Conservation (phyloP, 805 yeast species). For the Geotrichum ghanense region DNA sequence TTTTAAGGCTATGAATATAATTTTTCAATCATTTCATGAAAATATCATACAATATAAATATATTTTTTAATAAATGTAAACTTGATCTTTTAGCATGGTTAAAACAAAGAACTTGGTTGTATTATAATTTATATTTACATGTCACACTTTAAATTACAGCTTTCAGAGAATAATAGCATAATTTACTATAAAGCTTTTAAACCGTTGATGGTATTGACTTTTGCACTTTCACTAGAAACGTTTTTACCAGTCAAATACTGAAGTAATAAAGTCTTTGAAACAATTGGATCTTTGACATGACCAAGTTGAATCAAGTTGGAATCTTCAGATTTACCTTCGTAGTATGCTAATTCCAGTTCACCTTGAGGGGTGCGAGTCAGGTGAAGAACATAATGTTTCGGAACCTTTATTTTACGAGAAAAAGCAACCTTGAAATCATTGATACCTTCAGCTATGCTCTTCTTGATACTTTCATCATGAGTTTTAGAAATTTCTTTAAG, state of each 20-base stretch:
- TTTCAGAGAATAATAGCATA: too few species aligned
- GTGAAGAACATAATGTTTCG: conserved; percentile 57
- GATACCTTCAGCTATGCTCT: conserved; percentile 47
- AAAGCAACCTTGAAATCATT: conserved; percentile 55
- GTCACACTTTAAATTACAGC: too few species aligned
- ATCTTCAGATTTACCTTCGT: conserved; percentile 26
- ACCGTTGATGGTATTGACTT: conserved; percentile 32
- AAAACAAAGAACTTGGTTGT: too few species aligned
- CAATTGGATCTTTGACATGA: conserved; percentile 43
- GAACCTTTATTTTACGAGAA: conserved; percentile 56
- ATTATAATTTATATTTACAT: too few species aligned
- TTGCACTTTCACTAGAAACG: conserved; percentile 51
- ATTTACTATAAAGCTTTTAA: conserved; percentile 13
- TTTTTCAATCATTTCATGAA: too few species aligned
- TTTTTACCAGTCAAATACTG: conserved; percentile 63
- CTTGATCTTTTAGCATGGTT: too few species aligned
- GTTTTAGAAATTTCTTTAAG: conserved; percentile 32
- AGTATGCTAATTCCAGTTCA: conserved; percentile 33
- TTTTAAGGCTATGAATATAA: too few species aligned
- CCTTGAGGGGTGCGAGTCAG: conserved; percentile 45
- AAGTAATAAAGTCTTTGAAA: conserved; percentile 57
- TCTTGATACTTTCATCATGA: conserved; percentile 25
- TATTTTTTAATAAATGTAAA: too few species aligned
- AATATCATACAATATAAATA: too few species aligned
- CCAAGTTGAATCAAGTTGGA: conserved; percentile 37